Conservation (phyloP, 2,329 filamentous ascomycete genomes). For the Exophiala oligosperma region DNA sequence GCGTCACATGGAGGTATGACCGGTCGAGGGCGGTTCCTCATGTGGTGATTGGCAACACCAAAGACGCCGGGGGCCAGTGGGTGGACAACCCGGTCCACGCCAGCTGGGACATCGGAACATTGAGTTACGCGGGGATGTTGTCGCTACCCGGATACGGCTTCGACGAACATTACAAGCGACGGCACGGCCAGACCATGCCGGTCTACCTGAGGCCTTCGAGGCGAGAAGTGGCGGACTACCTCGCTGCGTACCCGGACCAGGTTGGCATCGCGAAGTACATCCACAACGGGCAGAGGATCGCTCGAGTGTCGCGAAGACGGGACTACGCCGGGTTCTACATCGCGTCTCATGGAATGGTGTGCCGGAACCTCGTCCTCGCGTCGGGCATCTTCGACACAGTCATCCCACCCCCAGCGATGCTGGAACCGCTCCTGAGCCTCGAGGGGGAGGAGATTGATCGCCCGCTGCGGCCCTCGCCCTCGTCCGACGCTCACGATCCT, state of each 20-base stretch:
- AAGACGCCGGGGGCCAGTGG: slow-evolving; percentile 60
- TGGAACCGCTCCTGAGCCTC: slow-evolving; percentile 47
- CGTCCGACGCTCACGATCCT: slow-evolving; percentile 31
- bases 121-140: slow-evolving; percentile 64
- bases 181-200: slow-evolving; percentile 44
- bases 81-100: slow-evolving; percentile 53
- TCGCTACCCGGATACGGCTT: slow-evolving; percentile 62
- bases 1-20: slow-evolving; percentile 55
- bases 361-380: slow-evolving; percentile 58
- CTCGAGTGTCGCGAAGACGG: slow-evolving; percentile 44
- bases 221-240: slow-evolving; percentile 56
- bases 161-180: slow-evolving; percentile 50
- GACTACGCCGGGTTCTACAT: slow-evolving; percentile 49
- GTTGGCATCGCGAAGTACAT: slow-evolving; percentile 54
- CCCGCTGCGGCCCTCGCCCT: slow-evolving; percentile 10
- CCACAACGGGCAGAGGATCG: slow-evolving; percentile 43
- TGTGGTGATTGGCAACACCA: slow-evolving; percentile 54
- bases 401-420: slow-evolving; percentile 51
- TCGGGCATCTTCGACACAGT: slow-evolving; percentile 60
- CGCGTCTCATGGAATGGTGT: slow-evolving; percentile 52
- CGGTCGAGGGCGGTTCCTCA: slow-evolving; percentile 54
- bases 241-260: slow-evolving; percentile 53
- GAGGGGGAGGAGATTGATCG: slow-evolving; percentile 14
- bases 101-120: slow-evolving; percentile 57
- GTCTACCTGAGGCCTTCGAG: slow-evolving; percentile 58